phyloP scores from a whole-genome alignment of 192 early-diverging fungal genomes.

The Paraglomus occultum region DNA sequence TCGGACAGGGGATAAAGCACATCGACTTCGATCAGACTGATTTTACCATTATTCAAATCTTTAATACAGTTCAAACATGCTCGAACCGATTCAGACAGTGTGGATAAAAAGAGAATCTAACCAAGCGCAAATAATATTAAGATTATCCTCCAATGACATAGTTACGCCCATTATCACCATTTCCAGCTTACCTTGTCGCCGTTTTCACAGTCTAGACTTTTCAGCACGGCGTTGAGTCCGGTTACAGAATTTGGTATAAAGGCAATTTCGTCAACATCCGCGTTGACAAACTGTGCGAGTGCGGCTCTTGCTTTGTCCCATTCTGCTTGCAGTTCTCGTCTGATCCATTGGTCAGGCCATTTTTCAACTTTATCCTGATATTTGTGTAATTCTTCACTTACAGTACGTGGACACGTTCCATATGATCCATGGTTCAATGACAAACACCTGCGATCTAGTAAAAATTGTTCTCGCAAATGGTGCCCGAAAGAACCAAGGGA shows the following conservation, averaged over 20 bases:
- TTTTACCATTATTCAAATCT: slow-evolving; percentile 35
- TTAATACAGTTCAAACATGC: slow-evolving; percentile 46
- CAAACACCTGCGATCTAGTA: slow-evolving; percentile 46
- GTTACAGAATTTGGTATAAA: slow-evolving; percentile 58
- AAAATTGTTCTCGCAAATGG: slow-evolving; percentile 43
- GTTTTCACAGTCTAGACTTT: slow-evolving; percentile 40
- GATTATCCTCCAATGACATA: background rate
- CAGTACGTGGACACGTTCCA: slow-evolving; percentile 39
- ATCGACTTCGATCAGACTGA: slow-evolving; percentile 39
- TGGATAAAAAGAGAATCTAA: slow-evolving; percentile 56
- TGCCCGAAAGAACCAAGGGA: slow-evolving; percentile 20
- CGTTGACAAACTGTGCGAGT: slow-evolving; percentile 47
- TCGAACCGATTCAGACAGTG: slow-evolving; percentile 51
- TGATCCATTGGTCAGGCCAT: slow-evolving; percentile 51
- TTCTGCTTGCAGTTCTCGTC: slow-evolving; percentile 37
- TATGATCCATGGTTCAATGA: slow-evolving; percentile 70
- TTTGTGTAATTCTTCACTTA: slow-evolving; percentile 30
- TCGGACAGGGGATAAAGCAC: slow-evolving; percentile 49
- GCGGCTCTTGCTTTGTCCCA: slow-evolving; percentile 36
- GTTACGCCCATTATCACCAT: background rate
- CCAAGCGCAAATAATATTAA: background rate
- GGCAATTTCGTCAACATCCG: slow-evolving; percentile 50
- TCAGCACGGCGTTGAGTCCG: slow-evolving; percentile 54
- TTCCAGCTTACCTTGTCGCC: slow-evolving; percentile 46
- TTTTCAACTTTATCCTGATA: slow-evolving; percentile 35